These are phyloP conservation scores for Diatrype stigma DNA, from an alignment of 2,329 filamentous ascomycete species.

Conservation along the genomic window DNA sequence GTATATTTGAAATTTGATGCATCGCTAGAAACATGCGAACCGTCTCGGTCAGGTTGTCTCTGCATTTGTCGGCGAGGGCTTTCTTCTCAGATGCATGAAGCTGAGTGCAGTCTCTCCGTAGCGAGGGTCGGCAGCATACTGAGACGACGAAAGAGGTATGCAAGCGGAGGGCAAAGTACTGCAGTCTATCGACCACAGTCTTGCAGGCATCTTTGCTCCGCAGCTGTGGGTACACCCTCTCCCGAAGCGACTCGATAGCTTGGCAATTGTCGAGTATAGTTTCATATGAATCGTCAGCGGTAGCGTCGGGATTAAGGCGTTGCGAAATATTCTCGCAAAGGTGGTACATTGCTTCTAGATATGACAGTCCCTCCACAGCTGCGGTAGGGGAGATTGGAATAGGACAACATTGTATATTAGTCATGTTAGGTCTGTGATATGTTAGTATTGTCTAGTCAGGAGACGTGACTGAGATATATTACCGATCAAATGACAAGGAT, in stretches of 20 bases:
- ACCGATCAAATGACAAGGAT: conserved; percentile 63
- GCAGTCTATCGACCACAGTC: conserved; percentile 57
- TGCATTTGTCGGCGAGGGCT: conserved; percentile 54
- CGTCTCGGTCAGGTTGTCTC: conserved; percentile 59
- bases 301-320: conserved; percentile 51
- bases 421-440: conserved; percentile 53
- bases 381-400: conserved; percentile 44
- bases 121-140: conserved; percentile 59
- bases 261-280: conserved; percentile 57
- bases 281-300: conserved; percentile 44
- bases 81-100: conserved; percentile 50
- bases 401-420: conserved; percentile 52
- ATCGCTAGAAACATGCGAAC: conserved; percentile 66
- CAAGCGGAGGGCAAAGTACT: conserved; percentile 60
- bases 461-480: conserved; percentile 11
- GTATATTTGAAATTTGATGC: conserved; percentile 64
- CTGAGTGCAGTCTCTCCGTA: conserved; percentile 49
- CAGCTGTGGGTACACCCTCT: conserved; percentile 47
- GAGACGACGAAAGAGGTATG: conserved; percentile 64
- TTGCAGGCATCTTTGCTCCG: conserved; percentile 60
- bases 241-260: conserved; percentile 48
- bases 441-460: conserved; percentile 6
- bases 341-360: conserved; percentile 63
- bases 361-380: conserved; percentile 47
- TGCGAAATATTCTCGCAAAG: conserved; percentile 58